Evolutionary conservation across 805 yeast genomes (phyloP).

Genomic region (Suhomyces canberraensis): DNA sequence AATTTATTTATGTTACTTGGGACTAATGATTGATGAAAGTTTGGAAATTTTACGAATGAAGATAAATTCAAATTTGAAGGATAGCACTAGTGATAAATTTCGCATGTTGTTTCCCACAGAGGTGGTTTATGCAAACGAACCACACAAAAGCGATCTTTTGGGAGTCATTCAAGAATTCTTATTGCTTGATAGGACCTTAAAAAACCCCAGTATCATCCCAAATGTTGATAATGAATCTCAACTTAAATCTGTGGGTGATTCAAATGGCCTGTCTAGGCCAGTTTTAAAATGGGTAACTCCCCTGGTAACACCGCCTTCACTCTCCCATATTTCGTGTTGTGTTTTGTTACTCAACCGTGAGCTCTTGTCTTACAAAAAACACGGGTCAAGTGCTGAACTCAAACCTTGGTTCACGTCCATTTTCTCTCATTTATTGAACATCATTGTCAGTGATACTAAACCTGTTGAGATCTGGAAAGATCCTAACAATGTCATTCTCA

Average conservation of each 20-base stretch:
- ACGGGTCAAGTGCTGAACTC: slow-evolving; percentile 13
- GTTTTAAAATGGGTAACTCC: not conserved
- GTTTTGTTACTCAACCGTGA: slow-evolving; percentile 23
- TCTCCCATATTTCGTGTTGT: slow-evolving; percentile 17
- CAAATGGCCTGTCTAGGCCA: not conserved
- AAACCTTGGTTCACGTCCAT: slow-evolving; percentile 16
- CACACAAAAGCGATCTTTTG: slow-evolving; percentile 12
- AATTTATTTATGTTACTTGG: slow-evolving; percentile 27
- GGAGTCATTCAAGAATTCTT: slow-evolving; percentile 13
- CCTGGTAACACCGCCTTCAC: slow-evolving; percentile 9
- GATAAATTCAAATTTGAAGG: not conserved
- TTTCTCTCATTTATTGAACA: slow-evolving; percentile 18
- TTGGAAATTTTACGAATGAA: slow-evolving; percentile 18
- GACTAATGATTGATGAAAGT: slow-evolving; percentile 31
- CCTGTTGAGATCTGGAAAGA: slow-evolving; percentile 31
- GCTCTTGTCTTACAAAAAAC: slow-evolving; percentile 16
- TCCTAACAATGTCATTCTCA: slow-evolving; percentile 25
- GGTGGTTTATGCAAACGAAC: slow-evolving; percentile 14
- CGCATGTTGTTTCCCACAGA: slow-evolving; percentile 25
- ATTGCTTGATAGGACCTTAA: not conserved
- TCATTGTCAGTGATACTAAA: slow-evolving; percentile 11
- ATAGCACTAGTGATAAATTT: slow-evolving; percentile 11
- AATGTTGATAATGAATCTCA: not conserved
- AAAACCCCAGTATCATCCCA: not conserved
- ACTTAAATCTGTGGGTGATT: not conserved